phyloP scores from a whole-genome alignment of 2,329 filamentous ascomycete genomes.

The Aureobasidium sp. region DNA sequence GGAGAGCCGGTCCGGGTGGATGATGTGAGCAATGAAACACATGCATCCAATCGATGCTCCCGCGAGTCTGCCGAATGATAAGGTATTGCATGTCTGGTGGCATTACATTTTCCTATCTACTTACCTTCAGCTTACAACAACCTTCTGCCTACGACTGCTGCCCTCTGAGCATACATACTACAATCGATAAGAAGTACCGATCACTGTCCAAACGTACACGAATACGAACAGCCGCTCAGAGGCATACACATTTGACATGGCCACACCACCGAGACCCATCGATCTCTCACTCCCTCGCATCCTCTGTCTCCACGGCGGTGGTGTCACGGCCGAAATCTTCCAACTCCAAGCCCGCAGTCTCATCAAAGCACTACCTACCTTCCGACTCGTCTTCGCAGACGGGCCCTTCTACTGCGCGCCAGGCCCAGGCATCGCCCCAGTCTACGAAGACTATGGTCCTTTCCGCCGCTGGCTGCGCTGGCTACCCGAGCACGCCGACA shows the following conservation, averaged over 20 bases:
- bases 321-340: constrained; percentile 66
- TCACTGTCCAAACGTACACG: neutral
- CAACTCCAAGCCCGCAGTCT: constrained; percentile 57
- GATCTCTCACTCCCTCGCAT: constrained; percentile 50
- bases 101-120: neutral
- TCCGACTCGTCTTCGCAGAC: constrained; percentile 67
- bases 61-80: neutral
- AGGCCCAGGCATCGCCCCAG: constrained; percentile 55
- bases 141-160: neutral
- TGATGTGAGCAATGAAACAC: constrained; percentile 7
- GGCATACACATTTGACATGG: neutral
- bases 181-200: neutral
- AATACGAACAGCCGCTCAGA: neutral
- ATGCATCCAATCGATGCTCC: neutral
- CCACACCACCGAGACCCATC: neutral
- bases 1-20: constrained; percentile 13
- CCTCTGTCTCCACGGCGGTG: constrained; percentile 75
- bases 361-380: constrained; percentile 47
- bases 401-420: constrained; percentile 58
- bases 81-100: neutral
- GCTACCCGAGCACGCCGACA: constrained; percentile 49
- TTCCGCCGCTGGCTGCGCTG: constrained; percentile 61
- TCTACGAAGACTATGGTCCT: constrained; percentile 60
- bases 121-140: neutral
- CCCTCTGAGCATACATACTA: neutral